Evolutionary conservation across 2,329 filamentous ascomycete species (phyloP).

Genomic region (Cryphonectria radicalis): DNA sequence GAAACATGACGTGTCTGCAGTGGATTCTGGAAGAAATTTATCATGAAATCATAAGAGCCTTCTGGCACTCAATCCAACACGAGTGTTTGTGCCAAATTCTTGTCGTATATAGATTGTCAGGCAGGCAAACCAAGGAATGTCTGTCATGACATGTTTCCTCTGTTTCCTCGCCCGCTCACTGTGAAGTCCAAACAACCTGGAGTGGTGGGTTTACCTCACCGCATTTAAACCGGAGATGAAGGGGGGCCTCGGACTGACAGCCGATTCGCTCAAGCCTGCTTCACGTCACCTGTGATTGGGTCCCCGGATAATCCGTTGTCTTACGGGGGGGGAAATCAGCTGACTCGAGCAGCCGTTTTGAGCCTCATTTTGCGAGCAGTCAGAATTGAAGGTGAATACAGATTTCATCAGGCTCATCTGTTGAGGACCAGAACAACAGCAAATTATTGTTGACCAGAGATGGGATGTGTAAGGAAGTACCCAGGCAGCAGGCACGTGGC

Average conservation of each 20-base stretch:
- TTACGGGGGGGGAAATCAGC: not conserved
- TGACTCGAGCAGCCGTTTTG: not conserved
- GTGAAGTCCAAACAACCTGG: not conserved
- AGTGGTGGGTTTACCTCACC: not conserved
- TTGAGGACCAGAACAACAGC: not conserved
- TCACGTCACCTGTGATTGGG: constrained; percentile 1
- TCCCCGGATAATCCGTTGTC: not conserved
- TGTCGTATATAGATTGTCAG: not conserved
- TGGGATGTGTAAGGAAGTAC: too few species aligned
- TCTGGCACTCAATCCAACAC: not conserved
- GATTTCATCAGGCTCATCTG: not conserved
- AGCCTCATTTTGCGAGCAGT: constrained; percentile 8
- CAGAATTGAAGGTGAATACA: not conserved
- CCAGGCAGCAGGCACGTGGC: too few species aligned
- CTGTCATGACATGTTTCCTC: not conserved
- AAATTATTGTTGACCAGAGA: not conserved
- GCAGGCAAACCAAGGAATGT: not conserved
- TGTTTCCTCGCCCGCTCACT: too few species aligned
- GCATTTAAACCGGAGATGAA: constrained; percentile 1
- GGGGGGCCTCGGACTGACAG: not conserved
- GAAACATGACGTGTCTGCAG: not conserved
- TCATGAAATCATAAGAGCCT: not conserved
- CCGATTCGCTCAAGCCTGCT: not conserved
- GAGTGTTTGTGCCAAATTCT: not conserved
- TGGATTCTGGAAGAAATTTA: not conserved